Evolutionary conservation across 495 filamentous ascomycete genomes (phyloP).

Genomic region (Rhypophila decipiens): DNA sequence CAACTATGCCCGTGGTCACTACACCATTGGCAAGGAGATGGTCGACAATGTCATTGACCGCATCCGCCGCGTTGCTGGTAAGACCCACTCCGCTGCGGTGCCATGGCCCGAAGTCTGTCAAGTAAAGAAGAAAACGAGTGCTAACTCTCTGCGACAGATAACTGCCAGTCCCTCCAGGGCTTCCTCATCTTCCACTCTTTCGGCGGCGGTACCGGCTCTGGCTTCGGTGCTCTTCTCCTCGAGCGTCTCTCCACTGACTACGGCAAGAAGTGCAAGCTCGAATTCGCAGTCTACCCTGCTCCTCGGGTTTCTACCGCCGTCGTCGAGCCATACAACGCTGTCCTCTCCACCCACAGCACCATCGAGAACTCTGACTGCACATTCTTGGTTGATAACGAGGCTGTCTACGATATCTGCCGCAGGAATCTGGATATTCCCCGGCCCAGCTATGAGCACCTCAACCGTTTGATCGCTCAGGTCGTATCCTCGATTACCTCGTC

Average conservation of each 20-base stretch:
- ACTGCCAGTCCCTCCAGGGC: slow-evolving; percentile 84
- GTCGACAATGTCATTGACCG: slow-evolving; percentile 77
- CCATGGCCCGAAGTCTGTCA: no score
- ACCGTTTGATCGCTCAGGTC: slow-evolving; percentile 85
- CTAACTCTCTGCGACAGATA: slow-evolving; percentile 57
- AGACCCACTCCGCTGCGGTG: no score
- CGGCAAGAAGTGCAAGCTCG: slow-evolving; percentile 91
- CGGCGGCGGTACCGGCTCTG: slow-evolving; percentile 86
- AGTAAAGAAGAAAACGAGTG: no score
- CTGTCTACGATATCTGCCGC: slow-evolving; percentile 88
- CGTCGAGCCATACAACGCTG: slow-evolving; percentile 90
- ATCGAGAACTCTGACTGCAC: slow-evolving; percentile 92
- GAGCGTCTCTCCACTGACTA: slow-evolving; percentile 86
- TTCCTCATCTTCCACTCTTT: slow-evolving; percentile 95
- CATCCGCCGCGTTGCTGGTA: slow-evolving; percentile 77
- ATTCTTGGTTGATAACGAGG: slow-evolving; percentile 90
- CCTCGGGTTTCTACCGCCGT: slow-evolving; percentile 81
- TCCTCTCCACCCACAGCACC: slow-evolving; percentile 86
- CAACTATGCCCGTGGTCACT: slow-evolving; percentile 92
- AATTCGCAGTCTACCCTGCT: slow-evolving; percentile 85
- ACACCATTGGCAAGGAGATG: slow-evolving; percentile 89
- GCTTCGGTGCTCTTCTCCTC: slow-evolving; percentile 80
- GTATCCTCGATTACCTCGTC: slow-evolving; percentile 89
- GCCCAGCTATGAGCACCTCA: slow-evolving; percentile 80
- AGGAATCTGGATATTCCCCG: slow-evolving; percentile 84